phyloP scores from a whole-genome alignment of 257 asterid genomes.

The Vinca minor region DNA sequence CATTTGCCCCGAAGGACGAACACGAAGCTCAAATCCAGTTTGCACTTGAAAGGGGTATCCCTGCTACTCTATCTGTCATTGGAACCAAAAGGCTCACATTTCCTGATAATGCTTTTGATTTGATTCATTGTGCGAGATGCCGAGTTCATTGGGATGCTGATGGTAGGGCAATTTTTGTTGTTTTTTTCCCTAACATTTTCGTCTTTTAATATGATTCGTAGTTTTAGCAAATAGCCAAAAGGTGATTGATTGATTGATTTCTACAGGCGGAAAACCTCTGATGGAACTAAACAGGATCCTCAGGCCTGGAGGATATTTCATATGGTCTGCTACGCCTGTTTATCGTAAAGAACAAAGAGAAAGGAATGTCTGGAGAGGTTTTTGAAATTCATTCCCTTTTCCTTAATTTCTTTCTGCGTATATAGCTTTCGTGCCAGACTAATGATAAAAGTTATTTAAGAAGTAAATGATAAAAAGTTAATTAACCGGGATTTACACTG shows the following conservation, averaged over 20 bases:
- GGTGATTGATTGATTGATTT: slow-evolving; percentile 15
- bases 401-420: background rate
- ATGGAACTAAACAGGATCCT: slow-evolving; percentile 88
- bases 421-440: background rate
- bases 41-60: slow-evolving; percentile 95
- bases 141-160: slow-evolving; percentile 95
- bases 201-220: too few species aligned
- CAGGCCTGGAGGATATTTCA: slow-evolving; percentile 91
- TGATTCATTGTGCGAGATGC: slow-evolving; percentile 95
- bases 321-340: slow-evolving; percentile 98
- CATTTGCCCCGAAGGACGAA: slow-evolving; percentile 96
- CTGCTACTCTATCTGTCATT: slow-evolving; percentile 80
- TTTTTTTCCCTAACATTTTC: slow-evolving; percentile 15
- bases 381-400: slow-evolving; percentile 2
- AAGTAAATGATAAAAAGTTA: background rate
- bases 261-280: slow-evolving; percentile 82
- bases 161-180: too few species aligned
- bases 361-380: slow-evolving; percentile 71
- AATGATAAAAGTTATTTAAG: background rate
- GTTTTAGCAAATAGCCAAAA: slow-evolving; percentile 11
- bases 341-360: slow-evolving; percentile 58
- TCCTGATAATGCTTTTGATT: slow-evolving; percentile 73
- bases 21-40: slow-evolving; percentile 99
- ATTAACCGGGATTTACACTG: slow-evolving; percentile 8
- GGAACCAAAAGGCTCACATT: slow-evolving; percentile 73